Evolutionary conservation across 31 red algal genomes (phyloP).

Genomic region (Porphyra umbilicalis): DNA sequence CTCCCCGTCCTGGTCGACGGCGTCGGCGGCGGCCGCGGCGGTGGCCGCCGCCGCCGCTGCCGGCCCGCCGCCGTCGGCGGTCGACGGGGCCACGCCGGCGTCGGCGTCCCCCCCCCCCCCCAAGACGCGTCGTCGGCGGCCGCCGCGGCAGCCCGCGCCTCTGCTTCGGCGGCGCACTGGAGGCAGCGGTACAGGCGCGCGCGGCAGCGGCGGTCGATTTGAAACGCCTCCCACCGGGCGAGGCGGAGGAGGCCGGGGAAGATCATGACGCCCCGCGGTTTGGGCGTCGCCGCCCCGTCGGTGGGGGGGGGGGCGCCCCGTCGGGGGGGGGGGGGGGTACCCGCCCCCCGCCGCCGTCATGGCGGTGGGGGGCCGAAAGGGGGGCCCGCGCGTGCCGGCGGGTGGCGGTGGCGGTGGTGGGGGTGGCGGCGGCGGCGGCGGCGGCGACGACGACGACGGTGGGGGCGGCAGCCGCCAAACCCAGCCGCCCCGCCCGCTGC

Average conservation of each 20-base stretch:
- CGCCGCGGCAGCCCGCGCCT: not conserved
- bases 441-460: too few relatives aligned
- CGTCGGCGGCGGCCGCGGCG: not conserved
- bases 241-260: not conserved
- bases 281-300: not conserved
- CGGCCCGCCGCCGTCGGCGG: too few relatives aligned
- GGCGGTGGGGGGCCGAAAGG: too few relatives aligned
- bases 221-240: not conserved
- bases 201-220: not conserved
- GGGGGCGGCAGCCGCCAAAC: too few relatives aligned
- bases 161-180: not conserved
- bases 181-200: not conserved
- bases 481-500: too few relatives aligned
- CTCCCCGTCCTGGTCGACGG: not conserved
- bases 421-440: too few relatives aligned
- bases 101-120: not conserved
- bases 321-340: too few relatives aligned
- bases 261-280: too few relatives aligned
- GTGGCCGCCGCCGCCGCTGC: too few relatives aligned
- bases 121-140: not conserved
- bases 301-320: not conserved
- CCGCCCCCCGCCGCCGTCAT: too few relatives aligned
- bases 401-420: too few relatives aligned
- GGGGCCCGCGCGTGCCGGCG: too few relatives aligned
- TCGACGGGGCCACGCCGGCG: not conserved